These are phyloP conservation scores for Camellia sinensis DNA, from an alignment of 148 eudicot genomes.

Conservation along the genomic window DNA sequence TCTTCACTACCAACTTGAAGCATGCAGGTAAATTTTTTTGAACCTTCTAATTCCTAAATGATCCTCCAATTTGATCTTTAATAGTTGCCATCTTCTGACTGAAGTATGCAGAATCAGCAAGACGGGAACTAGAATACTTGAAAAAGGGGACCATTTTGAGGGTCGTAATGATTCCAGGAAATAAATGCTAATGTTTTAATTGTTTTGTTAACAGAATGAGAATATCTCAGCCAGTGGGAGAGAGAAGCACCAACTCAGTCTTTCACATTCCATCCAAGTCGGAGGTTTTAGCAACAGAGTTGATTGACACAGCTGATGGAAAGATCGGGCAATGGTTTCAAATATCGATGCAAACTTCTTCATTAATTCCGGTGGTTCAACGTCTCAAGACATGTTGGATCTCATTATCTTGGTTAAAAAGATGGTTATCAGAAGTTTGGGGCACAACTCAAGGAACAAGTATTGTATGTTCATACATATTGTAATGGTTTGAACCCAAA, in stretches of 20 bases:
- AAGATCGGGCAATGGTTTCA: slow-evolving; percentile 26
- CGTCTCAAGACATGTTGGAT: slow-evolving; percentile 22
- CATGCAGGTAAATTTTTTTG: slow-evolving; percentile 18
- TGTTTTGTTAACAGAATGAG: slow-evolving; percentile 21
- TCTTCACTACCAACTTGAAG: slow-evolving; percentile 77
- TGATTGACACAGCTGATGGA: slow-evolving; percentile 21
- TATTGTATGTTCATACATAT: slow-evolving; percentile 17
- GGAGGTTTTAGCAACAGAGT: slow-evolving; percentile 20
- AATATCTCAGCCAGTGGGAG: slow-evolving; percentile 23
- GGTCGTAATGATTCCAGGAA: not conserved
- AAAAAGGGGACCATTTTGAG: not conserved
- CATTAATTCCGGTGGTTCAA: slow-evolving; percentile 22
- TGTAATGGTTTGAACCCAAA: not conserved
- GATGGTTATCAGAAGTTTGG: slow-evolving; percentile 17
- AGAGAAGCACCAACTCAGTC: slow-evolving; percentile 27
- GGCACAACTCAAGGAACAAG: slow-evolving; percentile 23
- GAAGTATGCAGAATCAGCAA: slow-evolving; percentile 16
- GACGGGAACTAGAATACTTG: slow-evolving; percentile 22
- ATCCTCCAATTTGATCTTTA: not conserved
- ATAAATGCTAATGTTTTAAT: not conserved
- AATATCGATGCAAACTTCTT: slow-evolving; percentile 32
- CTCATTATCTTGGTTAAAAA: slow-evolving; percentile 26
- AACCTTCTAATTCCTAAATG: not conserved
- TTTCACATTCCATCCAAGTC: slow-evolving; percentile 20
- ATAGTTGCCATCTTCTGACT: slow-evolving; percentile 17